Conservation (phyloP, 306 rosid genomes). For the Amphicarpaea edgeworthii region DNA sequence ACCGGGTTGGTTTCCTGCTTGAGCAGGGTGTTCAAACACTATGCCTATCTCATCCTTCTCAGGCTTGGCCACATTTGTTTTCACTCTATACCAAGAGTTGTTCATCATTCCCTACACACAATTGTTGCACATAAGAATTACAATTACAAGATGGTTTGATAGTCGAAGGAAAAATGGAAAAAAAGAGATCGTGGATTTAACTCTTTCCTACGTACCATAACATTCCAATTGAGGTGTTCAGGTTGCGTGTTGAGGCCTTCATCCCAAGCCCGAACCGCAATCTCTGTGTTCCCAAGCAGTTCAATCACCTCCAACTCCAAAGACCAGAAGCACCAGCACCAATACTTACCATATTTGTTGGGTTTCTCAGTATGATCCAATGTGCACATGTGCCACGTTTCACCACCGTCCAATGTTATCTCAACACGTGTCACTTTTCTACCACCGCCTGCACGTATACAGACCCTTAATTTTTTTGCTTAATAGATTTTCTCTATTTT, state of each 20-base stretch:
- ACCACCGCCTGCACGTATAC: conserved; percentile 68
- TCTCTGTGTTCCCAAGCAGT: conserved; percentile 68
- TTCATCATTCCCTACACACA: too few relatives aligned
- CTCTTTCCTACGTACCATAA: conserved; percentile 61
- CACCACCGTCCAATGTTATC: conserved; percentile 79
- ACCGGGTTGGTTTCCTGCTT: too few relatives aligned
- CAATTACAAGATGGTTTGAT: too few relatives aligned
- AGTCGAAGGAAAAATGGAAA: too few relatives aligned
- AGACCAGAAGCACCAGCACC: conserved; percentile 99
- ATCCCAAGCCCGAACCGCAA: conserved; percentile 93
- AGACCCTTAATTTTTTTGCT: neutral
- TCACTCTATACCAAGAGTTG: too few relatives aligned
- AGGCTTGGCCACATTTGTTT: too few relatives aligned
- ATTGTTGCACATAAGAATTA: too few relatives aligned
- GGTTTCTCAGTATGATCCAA: conserved; percentile 72
- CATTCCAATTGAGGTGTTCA: conserved; percentile 86
- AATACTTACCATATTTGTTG: conserved; percentile 76
- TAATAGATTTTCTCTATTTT: too few relatives aligned
- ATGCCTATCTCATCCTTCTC: too few relatives aligned
- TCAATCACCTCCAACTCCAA: conserved; percentile 78
- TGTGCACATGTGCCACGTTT: conserved; percentile 68
- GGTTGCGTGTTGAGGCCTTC: conserved; percentile 87
- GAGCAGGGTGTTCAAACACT: too few relatives aligned
- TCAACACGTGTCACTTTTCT: conserved; percentile 89
- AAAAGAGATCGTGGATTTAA: too few relatives aligned